phyloP scores from a whole-genome alignment of 164 flowering plant genomes.

The Annona cherimola region DNA sequence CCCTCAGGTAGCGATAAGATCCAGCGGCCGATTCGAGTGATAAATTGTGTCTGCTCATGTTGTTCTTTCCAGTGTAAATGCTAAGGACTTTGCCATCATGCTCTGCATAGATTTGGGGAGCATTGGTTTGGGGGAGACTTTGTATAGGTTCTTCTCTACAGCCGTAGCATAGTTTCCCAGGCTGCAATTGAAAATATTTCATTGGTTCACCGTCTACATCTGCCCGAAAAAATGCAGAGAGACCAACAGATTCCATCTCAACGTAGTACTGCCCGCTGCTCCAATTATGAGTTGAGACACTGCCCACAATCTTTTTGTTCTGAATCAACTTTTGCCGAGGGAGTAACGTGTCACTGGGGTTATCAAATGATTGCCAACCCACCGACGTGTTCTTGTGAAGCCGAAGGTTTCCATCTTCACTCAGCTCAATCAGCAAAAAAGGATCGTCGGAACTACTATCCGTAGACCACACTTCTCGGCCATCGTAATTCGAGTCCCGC shows the following conservation, averaged over 20 bases:
- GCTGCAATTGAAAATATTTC: background rate
- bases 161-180: no score
- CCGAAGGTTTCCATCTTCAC: background rate
- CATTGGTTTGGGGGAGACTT: no score
- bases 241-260: background rate
- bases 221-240: background rate
- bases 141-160: no score
- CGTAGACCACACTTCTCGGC: background rate
- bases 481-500: background rate
- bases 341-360: background rate
- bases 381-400: background rate
- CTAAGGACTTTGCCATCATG: no score
- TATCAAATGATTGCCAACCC: background rate
- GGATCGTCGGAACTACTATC: background rate
- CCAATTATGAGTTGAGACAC: background rate
- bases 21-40: background rate
- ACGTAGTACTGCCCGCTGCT: background rate
- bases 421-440: background rate
- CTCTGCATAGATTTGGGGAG: background rate
- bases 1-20: constrained; percentile 21
- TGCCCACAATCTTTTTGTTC: background rate
- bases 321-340: background rate
- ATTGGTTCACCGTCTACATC: background rate
- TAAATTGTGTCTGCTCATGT: background rate
- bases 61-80: background rate